Evolutionary conservation across 257 asterid genomes (phyloP), one percentile per base, ranked within the genome.

Genomic region (Rauvolfia tetraphylla): DNA sequence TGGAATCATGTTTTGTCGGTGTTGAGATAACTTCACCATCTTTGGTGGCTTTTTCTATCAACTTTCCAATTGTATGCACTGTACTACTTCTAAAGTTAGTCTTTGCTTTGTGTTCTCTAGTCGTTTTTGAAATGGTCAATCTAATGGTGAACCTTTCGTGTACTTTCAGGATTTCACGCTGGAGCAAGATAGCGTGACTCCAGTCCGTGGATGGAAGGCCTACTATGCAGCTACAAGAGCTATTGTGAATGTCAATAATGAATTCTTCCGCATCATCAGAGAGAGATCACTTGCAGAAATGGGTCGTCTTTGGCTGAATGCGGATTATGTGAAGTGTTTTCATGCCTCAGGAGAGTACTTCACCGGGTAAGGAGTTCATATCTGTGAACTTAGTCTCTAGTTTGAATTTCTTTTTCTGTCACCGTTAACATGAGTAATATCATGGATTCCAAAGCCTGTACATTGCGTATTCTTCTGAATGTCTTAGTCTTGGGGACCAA

Each of bases 181-280:
- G 83, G 99, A 95, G 88, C 99, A 95, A 83, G 91, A 84, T 79
- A 85, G 72, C 46, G 81, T 93, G 76, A 88, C 82, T 70, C 99
- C 98, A 59, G 84, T 87, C 48, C 81, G 89, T 84, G 99, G 99
- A 77, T 95, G 99, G 99, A 95, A 95, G 86, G 96, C 97, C 68
- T 95, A 95, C 82, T 95, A 95, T 80, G 98, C 99, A 46, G 88
- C 92, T 84, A 92, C 99, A 59, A 89, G 94, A 87, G 98, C 96
- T 76, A 86, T 92, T 75, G 87, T 95, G 78, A 88, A 84, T 63
- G 70, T 81, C 58, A 95, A 95, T 77, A 81, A 87, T 22, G 96
- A 89, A 77, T 95, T 95, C 81, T 90, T 85, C 75, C 79, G 88
- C 79, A 90, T 89, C 66, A 75, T 92, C 76, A 85, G 85, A 72